Evolutionary conservation across 495 filamentous ascomycete species (phyloP), one percentile per base, ranked within the genome.

Genomic region (Aspergillus cavernicola): DNA sequence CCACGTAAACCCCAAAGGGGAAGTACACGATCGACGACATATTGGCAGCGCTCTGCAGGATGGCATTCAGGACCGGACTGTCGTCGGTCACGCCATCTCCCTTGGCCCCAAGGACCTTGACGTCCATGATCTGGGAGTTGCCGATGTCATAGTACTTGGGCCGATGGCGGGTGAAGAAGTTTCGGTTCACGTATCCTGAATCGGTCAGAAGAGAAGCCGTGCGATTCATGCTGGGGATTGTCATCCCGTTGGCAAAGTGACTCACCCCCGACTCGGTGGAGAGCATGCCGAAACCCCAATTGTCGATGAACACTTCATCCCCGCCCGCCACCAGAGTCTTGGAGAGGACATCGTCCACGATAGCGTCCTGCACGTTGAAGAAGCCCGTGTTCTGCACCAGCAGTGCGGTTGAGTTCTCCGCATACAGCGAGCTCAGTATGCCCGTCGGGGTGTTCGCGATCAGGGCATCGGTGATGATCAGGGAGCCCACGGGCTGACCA

Each of bases 1-100:
- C 15, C 3, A 33, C 31, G n/a, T 42, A 95, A 11, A 83, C 81
- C 28, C 90, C 90, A 58, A 88, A 84, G 60, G 90, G 86, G 62
- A 96, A 88, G 71, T 84, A 95, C 48, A 95, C 78, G 48, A 95
- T 70, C 39, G 60, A 42, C 0, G 52, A 55, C 44, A 36, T 55
- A 19, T 81, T 88, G 0, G 66, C 59, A 83, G 82, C 82, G 44
- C 67, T 75, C 59, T 86, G 73, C 47, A 90, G 73, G 36, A 85
- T 73, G 3, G 71, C 67, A 59, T 96, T 88, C 53, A 96, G 63
- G 26, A 67, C 71, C 1, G 58, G 62, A 8, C 73, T 74, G 41
- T 82, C 78, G 57, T 83, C 78, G 0, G 76, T 76, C 0, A 32
- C 51, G 6, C 80, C 80, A 55, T 57, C 54, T 49, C 90, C 90